Evolutionary conservation across 2,329 filamentous ascomycete genomes (phyloP).

Genomic region (Capronia americana): DNA sequence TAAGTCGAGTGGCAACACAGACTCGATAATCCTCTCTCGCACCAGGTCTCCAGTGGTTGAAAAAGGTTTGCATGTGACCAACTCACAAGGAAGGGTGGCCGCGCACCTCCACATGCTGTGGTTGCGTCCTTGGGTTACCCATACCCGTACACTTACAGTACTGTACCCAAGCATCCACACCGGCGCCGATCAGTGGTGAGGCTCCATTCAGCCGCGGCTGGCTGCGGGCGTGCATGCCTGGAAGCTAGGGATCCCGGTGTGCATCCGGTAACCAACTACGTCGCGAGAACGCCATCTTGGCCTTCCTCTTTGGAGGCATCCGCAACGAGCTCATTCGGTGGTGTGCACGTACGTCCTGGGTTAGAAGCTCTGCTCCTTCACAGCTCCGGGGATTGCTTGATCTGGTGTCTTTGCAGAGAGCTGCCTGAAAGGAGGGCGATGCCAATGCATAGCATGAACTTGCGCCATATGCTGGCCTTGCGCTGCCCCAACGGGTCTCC

Average conservation of each 20-base stretch:
- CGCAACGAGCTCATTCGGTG: background rate
- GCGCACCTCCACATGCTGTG: background rate
- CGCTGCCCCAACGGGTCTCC: background rate
- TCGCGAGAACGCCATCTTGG: slow-evolving; percentile 5
- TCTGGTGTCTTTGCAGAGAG: background rate
- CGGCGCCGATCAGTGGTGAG: slow-evolving; percentile 5
- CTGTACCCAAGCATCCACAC: background rate
- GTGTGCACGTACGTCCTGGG: background rate
- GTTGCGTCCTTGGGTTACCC: background rate
- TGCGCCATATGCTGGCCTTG: background rate
- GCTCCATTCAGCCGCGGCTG: background rate
- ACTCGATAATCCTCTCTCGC: background rate
- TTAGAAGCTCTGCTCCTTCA: background rate
- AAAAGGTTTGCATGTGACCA: background rate
- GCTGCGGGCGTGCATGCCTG: slow-evolving; percentile 8
- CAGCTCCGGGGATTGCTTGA: background rate
- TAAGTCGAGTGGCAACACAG: background rate
- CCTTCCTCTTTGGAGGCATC: background rate
- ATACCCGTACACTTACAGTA: too few relatives aligned
- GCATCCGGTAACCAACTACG: background rate
- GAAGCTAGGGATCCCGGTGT: background rate
- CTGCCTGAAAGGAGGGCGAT: background rate
- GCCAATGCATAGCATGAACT: background rate
- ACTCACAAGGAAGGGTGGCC: background rate
- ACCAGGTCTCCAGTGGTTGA: background rate